Percentiles rank a stretch among this genome's conserved stretches.
These are phyloP conservation scores for Sporothrix protearum DNA, from an alignment of 2,329 filamentous ascomycete genomes.

Conservation along the genomic window DNA sequence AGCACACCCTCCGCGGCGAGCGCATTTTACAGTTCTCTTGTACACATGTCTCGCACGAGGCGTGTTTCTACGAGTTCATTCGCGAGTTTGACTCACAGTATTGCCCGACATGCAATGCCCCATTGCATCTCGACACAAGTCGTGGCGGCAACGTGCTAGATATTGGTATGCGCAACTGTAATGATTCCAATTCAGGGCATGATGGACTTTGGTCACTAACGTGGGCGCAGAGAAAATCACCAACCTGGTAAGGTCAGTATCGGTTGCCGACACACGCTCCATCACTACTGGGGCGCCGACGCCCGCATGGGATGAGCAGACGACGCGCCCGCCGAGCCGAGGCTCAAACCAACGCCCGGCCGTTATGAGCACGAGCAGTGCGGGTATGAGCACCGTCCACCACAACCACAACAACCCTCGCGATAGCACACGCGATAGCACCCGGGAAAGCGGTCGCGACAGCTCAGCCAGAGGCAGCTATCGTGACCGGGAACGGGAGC, in stretches of 20 bases:
- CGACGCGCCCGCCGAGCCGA: conserved; percentile 52
- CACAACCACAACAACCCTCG: conserved; percentile 3
- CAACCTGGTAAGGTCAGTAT: conserved; percentile 81
- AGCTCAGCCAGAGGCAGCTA: conserved; percentile 38
- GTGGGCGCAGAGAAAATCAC: conserved; percentile 77
- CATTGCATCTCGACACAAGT: conserved; percentile 86
- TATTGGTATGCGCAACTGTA: conserved; percentile 59
- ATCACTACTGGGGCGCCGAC: conserved; percentile 55
- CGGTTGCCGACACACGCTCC: conserved; percentile 60
- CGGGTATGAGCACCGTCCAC: conserved; percentile 37
- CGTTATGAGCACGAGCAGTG: conserved; percentile 34
- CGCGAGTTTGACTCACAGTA: conserved; percentile 90
- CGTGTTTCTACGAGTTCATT: conserved; percentile 98
- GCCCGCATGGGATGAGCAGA: conserved; percentile 60
- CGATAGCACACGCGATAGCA: background rate
- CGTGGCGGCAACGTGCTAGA: conserved; percentile 89
- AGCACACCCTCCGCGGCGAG: conserved; percentile 91
- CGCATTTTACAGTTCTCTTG: conserved; percentile 94
- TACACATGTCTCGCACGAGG: conserved; percentile 94
- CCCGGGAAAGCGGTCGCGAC: conserved; percentile 35
- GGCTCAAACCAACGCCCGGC: conserved; percentile 40
- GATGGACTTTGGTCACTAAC: background rate
- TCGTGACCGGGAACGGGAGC: conserved; percentile 39
- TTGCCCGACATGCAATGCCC: conserved; percentile 90
- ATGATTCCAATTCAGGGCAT: background rate